phyloP scores from a whole-genome alignment of 305 asterid species.

The Monarda citriodora region DNA sequence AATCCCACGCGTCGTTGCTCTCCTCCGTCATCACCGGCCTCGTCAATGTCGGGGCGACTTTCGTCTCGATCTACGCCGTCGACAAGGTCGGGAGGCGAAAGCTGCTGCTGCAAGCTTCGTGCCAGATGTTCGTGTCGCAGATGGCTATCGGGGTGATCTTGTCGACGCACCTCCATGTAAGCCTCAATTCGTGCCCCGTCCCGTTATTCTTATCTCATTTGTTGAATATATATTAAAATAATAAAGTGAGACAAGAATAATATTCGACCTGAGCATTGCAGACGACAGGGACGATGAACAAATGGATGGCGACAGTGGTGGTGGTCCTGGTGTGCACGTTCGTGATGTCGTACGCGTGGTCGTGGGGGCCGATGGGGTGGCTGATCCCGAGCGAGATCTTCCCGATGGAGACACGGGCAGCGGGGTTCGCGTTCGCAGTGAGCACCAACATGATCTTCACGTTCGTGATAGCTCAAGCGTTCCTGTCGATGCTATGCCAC shows the following conservation, averaged over 20 bases:
- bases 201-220: too few relatives aligned
- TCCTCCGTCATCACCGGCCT: slow-evolving; percentile 86
- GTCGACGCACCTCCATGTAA: not conserved
- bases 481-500: slow-evolving; percentile 84
- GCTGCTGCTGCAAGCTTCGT: slow-evolving; percentile 70
- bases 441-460: slow-evolving; percentile 78
- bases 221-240: too few relatives aligned
- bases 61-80: slow-evolving; percentile 78
- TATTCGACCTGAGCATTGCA: too few relatives aligned
- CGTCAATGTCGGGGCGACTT: slow-evolving; percentile 70
- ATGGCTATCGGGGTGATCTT: slow-evolving; percentile 58
- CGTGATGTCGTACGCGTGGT: slow-evolving; percentile 91
- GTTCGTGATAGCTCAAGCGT: slow-evolving; percentile 89
- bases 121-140: slow-evolving; percentile 85
- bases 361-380: slow-evolving; percentile 99
- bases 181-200: too few relatives aligned
- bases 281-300: slow-evolving; percentile 41
- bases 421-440: slow-evolving; percentile 86
- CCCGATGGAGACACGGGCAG: slow-evolving; percentile 84
- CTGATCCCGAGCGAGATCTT: slow-evolving; percentile 90
- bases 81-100: slow-evolving; percentile 78
- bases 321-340: slow-evolving; percentile 74
- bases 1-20: slow-evolving; percentile 60
- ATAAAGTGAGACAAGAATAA: too few relatives aligned
- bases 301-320: slow-evolving; percentile 32